Percentiles rank a stretch among this genome's conserved stretches.
Conservation (phyloP, 1,284 basidiomycete species). For the Trichosporon asahii region DNA sequence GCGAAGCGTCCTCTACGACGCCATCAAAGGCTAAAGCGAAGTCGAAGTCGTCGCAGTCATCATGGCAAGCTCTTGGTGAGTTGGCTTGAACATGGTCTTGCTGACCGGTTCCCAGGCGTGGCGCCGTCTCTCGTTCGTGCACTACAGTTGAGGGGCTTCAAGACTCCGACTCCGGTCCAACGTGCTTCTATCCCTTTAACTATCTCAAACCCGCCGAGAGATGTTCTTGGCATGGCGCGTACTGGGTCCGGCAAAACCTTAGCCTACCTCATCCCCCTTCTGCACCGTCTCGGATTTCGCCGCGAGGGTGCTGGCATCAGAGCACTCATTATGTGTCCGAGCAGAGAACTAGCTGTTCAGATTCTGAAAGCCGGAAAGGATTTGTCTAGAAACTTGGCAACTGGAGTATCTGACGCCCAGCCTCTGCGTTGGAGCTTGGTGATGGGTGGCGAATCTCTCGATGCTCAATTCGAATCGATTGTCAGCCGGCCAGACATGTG, state of each 20-base stretch:
- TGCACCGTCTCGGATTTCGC: slow-evolving; percentile 80
- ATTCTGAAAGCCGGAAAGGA: slow-evolving; percentile 93
- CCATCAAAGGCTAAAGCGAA: slow-evolving; percentile 9
- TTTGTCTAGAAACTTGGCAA: slow-evolving; percentile 63
- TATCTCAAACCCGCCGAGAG: slow-evolving; percentile 77
- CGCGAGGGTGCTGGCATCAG: slow-evolving; percentile 69
- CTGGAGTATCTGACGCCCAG: slow-evolving; percentile 58
- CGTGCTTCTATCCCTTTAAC: slow-evolving; percentile 82
- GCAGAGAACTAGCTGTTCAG: slow-evolving; percentile 91
- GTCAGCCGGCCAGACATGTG: slow-evolving; percentile 91
- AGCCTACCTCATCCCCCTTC: slow-evolving; percentile 89
- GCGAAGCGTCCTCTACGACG: neutral
- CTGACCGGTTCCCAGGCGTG: slow-evolving; percentile 60
- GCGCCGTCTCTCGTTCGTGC: slow-evolving; percentile 79
- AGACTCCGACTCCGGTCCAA: slow-evolving; percentile 95
- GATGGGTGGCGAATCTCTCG: slow-evolving; percentile 92
- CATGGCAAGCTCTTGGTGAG: slow-evolving; percentile 41
- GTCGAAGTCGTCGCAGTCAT: slow-evolving; percentile 15
- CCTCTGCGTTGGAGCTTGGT: slow-evolving; percentile 86
- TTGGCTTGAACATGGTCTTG: neutral
- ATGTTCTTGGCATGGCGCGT: slow-evolving; percentile 97
- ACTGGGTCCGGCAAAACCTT: slow-evolving; percentile 98
- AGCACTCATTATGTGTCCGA: slow-evolving; percentile 84
- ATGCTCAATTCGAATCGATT: slow-evolving; percentile 96
- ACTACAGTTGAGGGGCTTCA: slow-evolving; percentile 87